Base-by-base conservation (phyloP, 768 basidiomycete species). In the Exidia glandulosa region DNA sequence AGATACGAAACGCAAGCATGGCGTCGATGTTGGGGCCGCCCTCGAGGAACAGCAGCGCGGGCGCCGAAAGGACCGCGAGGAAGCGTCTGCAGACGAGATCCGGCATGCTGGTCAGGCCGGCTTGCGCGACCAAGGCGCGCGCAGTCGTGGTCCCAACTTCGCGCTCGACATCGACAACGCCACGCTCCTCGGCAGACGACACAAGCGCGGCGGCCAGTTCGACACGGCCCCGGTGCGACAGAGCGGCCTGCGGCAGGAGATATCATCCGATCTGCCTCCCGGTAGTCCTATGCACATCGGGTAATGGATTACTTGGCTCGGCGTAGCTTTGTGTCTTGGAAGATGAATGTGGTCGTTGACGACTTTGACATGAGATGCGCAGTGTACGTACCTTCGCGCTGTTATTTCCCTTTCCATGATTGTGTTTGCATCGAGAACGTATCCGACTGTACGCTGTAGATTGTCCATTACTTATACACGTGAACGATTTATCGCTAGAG, bases 111-210 rank as follows among this genome's bases (percentile, higher is more conserved):
- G 86, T 1, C 78, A 86, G 34, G 87, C 86, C 0, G 87, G 87
- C n/a, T 76, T 77, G 60, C 73, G 87, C n/a, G 87, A 88, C 71
- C 76, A 74, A 60, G 36, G 69, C 61, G 33, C 32, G 37, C 41
- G 55, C 45, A 32, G 62, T 27, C 10, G 76, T 69, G 36, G 58
- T 25, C 41, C 45, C 59, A 45, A 59, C 9, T 99, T 99, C 67
- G 90, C 97, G 69, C 79, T 99, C 60, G 88, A 93, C 68, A 73
- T 99, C 57, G 82, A 88, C 65, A 84, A 80, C 60, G 91, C 96
- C 27, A 97, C 95, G 2, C 73, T 98, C 1, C 77, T 97, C 5
- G 92, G 89, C 13, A 74, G 88, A 64, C 74, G 89, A 61, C 83
- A 84, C 64, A 77, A 74, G 62, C 76, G 74, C 27, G 68, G 66